Base-by-base conservation (phyloP, 257 asterid genomes). In the Buddleja alternifolia region DNA sequence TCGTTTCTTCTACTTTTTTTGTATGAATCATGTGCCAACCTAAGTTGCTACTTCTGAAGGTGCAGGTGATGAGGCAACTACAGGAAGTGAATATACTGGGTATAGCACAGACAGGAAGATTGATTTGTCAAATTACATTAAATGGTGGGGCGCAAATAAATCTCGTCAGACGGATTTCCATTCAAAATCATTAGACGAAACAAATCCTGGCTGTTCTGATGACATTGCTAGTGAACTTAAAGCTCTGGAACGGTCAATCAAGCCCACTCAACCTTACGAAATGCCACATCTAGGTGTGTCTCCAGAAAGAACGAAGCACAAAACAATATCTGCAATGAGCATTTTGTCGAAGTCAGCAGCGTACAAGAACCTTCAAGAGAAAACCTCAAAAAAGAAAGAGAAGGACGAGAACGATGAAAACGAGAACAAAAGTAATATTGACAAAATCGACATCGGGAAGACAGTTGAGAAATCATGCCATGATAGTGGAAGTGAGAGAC, bases 141-240 rank as follows among this genome's bases (percentile, higher is more conserved):
- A 91, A 75, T 94, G 99, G 99, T 94, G 99, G 99, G 93, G 90
- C 20, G 73, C 81, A 42, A 85, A 76, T 73, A 87, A 87, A 77
- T 80, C 88, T 25, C 75, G 77, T 59, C 93, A 71, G 74, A 64
- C 87, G 19, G 94, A 89, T 79, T 72, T 77, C 29, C 92, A 84
- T 34, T 67, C 80, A 34, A 87, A 85, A 84, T 67, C 90, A 74
- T 80, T 73, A 6, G 96, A 89, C 57, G 96, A 94, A 71, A 60
- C 86, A 58, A 79, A 78, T 66, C 81, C 72, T 52, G 86, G 84
- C 42, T 68, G 77, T 73, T 37, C 88, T 24, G 96, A 89, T 71
- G 97, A 85, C 62, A 83, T 77, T 67, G 85, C 83, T 50, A 75
- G 79, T 73, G 96, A 93, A 71, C 86, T 90, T 71, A 85, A 83